These are phyloP conservation scores for Wallacemonas sp. DNA, from an alignment of 208 protist species.

Conservation along the genomic window DNA sequence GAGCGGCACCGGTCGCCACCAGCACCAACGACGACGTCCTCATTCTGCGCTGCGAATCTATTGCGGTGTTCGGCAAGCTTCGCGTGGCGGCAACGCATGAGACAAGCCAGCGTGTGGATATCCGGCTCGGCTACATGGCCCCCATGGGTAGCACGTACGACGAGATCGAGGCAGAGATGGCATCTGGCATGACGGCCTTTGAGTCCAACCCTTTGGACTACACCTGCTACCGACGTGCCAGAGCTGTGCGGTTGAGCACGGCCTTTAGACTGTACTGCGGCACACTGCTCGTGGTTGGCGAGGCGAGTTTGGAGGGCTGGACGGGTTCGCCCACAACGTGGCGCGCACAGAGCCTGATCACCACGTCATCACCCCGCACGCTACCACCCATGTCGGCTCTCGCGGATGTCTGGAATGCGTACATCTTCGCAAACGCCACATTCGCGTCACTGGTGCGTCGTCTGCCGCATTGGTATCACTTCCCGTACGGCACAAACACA, in stretches of 20 bases:
- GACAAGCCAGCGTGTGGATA: conserved; percentile 14
- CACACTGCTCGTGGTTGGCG: conserved; percentile 25
- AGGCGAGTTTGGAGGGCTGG: conserved; percentile 18
- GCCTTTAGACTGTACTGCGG: conserved; percentile 25
- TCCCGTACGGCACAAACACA: not conserved
- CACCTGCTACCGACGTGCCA: not conserved
- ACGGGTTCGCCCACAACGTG: conserved; percentile 31
- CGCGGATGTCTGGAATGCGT: not conserved
- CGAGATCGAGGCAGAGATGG: conserved; percentile 4
- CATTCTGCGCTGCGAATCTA: conserved; percentile 16
- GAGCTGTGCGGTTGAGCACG: not conserved
- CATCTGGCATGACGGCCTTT: conserved; percentile 1
- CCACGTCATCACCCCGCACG: not conserved
- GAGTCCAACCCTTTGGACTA: conserved; percentile 1
- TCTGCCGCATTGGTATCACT: conserved; percentile 16
- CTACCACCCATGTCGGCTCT: conserved; percentile 13
- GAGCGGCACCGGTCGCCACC: not conserved
- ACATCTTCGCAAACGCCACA: conserved; percentile 3
- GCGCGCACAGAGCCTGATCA: conserved; percentile 12
- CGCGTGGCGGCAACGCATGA: conserved; percentile 6
- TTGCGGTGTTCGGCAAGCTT: conserved; percentile 38
- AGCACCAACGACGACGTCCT: not conserved
- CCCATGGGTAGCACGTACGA: not conserved
- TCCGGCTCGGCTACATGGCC: conserved; percentile 20
- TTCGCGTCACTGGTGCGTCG: not conserved